Conservation (phyloP, 176 grass and related monocot genomes). For the Aegilops bicornis region DNA sequence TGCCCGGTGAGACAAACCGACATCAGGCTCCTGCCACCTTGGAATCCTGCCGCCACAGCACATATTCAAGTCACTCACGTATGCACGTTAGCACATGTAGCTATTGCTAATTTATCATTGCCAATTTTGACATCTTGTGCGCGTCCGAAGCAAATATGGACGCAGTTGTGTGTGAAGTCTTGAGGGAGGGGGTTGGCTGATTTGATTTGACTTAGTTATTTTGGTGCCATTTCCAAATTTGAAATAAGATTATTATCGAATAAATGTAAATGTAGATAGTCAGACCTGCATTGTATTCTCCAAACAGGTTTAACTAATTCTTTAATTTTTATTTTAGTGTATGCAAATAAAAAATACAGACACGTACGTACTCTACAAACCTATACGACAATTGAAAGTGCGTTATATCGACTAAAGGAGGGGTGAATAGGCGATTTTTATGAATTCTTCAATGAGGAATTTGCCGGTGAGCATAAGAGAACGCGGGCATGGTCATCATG, state of each 20-base stretch:
- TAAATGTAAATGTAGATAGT: neutral
- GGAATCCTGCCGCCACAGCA: neutral
- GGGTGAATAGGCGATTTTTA: too few relatives aligned
- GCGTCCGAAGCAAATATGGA: neutral
- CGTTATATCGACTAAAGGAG: too few relatives aligned
- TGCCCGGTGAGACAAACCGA: neutral
- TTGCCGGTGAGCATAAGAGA: too few relatives aligned
- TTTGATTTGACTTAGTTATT: neutral
- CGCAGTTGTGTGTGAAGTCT: neutral
- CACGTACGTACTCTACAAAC: neutral
- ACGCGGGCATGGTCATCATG: too few relatives aligned
- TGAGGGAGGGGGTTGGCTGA: neutral
- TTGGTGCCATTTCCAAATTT: neutral
- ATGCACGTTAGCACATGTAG: neutral
- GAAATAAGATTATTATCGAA: neutral
- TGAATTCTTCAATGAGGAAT: too few relatives aligned
- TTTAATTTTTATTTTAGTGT: neutral
- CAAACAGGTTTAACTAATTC: neutral
- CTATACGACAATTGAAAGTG: too few relatives aligned
- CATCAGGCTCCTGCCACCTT: neutral
- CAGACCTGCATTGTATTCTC: neutral
- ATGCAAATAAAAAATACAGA: neutral
- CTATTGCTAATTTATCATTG: neutral
- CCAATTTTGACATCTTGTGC: neutral
- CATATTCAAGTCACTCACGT: neutral